A percentile compares a stretch with the other conserved stretches of the same genome.
These are phyloP conservation scores for Apiospora arundinis DNA, from an alignment of 2,329 filamentous ascomycete species.

Conservation along the genomic window DNA sequence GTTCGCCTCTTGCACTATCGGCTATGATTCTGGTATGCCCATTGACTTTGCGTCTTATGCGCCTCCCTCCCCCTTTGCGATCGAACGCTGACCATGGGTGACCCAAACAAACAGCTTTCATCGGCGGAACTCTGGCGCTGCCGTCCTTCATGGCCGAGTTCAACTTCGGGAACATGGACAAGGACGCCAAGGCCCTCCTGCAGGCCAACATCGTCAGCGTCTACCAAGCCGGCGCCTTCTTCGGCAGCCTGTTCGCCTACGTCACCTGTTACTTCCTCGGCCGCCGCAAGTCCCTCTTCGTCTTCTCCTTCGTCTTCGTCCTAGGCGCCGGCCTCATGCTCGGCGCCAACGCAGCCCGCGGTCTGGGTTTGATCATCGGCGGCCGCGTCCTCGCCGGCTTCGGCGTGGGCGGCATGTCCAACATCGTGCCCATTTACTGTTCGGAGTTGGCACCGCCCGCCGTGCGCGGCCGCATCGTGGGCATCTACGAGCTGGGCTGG, in stretches of 20 bases:
- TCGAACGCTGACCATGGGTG: background rate
- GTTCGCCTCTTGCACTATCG: conserved; percentile 63
- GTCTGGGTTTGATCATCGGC: conserved; percentile 68
- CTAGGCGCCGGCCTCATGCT: conserved; percentile 77
- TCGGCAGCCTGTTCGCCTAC: conserved; percentile 76
- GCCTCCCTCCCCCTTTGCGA: too few relatives aligned
- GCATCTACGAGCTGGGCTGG: conserved; percentile 71
- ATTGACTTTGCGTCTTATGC: background rate
- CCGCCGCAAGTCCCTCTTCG: conserved; percentile 66
- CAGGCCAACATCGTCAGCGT: conserved; percentile 80
- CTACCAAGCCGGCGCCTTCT: conserved; percentile 85
- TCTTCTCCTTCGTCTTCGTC: conserved; percentile 69
- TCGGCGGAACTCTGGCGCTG: conserved; percentile 76
- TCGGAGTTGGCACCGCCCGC: conserved; percentile 66
- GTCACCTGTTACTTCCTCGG: conserved; percentile 70
- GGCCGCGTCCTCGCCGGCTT: conserved; percentile 69
- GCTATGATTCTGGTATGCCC: conserved; percentile 59
- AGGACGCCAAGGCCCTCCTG: conserved; percentile 59
- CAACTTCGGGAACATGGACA: conserved; percentile 58
- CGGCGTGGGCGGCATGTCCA: conserved; percentile 59
- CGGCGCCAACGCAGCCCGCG: conserved; percentile 64
- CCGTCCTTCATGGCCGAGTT: conserved; percentile 75
- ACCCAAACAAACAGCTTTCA: conserved; percentile 61
- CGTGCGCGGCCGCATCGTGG: conserved; percentile 68
- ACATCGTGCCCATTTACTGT: conserved; percentile 66